A percentile compares a stretch with the other conserved stretches of the same genome.
Conservation (phyloP, 768 basidiomycete species). For the Kwoniella dendrophila region DNA sequence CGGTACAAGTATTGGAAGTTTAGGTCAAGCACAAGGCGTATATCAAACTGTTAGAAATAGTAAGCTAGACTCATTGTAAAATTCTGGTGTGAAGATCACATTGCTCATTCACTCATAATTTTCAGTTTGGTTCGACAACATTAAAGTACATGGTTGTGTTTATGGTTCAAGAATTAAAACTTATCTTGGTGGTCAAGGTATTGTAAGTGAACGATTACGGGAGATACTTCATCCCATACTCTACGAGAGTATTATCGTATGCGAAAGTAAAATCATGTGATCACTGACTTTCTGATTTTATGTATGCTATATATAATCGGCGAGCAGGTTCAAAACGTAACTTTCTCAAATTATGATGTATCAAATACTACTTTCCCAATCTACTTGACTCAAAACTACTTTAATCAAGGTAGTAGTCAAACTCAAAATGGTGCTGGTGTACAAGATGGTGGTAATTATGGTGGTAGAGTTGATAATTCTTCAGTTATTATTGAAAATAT, state of each 20-base stretch:
- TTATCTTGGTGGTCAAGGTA: conserved; percentile 61
- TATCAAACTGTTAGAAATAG: conserved; percentile 58
- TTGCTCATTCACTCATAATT: neutral
- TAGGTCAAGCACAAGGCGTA: conserved; percentile 58
- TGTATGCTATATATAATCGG: too few species aligned
- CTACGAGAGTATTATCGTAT: too few species aligned
- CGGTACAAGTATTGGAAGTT: conserved; percentile 61
- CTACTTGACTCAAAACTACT: conserved; percentile 61
- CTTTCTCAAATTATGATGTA: conserved; percentile 60
- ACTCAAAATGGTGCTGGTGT: conserved; percentile 32
- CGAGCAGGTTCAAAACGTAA: conserved; percentile 58
- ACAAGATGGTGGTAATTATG: conserved; percentile 24
- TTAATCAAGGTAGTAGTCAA: conserved; percentile 35
- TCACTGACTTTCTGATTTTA: too few species aligned
- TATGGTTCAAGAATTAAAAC: conserved; percentile 62
- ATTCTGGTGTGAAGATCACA: too few species aligned
- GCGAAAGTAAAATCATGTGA: too few species aligned
- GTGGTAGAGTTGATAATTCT: conserved; percentile 40
- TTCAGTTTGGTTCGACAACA: conserved; percentile 59
- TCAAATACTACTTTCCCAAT: conserved; percentile 60
- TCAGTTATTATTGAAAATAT: conserved; percentile 38
- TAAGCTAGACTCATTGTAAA: conserved; percentile 18
- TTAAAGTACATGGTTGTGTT: conserved; percentile 62
- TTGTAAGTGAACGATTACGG: too few species aligned
- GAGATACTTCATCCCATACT: too few species aligned